Evolutionary conservation across 805 yeast species (phyloP).

Genomic region (Saccharomycopsis capsularis): DNA sequence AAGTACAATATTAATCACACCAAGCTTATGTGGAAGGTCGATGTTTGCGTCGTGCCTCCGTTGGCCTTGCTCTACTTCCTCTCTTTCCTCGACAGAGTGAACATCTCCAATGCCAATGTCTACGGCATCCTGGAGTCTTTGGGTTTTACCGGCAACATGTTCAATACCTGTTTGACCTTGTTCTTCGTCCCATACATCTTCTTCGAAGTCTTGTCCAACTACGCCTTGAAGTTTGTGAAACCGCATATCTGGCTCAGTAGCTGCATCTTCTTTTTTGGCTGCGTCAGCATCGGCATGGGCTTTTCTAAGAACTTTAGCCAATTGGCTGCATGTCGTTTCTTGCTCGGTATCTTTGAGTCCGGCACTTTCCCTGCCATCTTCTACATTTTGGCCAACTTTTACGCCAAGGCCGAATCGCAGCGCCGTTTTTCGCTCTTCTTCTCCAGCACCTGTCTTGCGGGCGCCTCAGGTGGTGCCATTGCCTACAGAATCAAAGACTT

Average conservation of each 20-base stretch:
- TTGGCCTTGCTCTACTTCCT: constrained; percentile 67
- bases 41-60: constrained; percentile 54
- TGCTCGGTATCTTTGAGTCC: constrained; percentile 62
- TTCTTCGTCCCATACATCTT: constrained; percentile 66
- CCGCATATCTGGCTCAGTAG: constrained; percentile 61
- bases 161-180: constrained; percentile 57
- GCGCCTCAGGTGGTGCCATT: constrained; percentile 72
- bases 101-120: constrained; percentile 73
- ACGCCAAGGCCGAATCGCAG: constrained; percentile 58
- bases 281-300: constrained; percentile 59
- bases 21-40: constrained; percentile 56
- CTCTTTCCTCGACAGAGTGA: constrained; percentile 75
- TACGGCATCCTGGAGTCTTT: constrained; percentile 59
- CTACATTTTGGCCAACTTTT: constrained; percentile 60
- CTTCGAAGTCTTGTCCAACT: constrained; percentile 61
- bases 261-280: constrained; percentile 59
- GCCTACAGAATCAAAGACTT: constrained; percentile 58
- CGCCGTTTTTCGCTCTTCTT: constrained; percentile 64
- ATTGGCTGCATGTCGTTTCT: constrained; percentile 53
- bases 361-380: constrained; percentile 74
- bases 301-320: constrained; percentile 52
- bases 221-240: constrained; percentile 46
- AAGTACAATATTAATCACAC: constrained; percentile 42
- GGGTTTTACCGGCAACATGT: constrained; percentile 48
- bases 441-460: constrained; percentile 66